These are phyloP conservation scores for Xylariales sp. DNA, from an alignment of 2,329 filamentous ascomycete species.

Conservation along the genomic window DNA sequence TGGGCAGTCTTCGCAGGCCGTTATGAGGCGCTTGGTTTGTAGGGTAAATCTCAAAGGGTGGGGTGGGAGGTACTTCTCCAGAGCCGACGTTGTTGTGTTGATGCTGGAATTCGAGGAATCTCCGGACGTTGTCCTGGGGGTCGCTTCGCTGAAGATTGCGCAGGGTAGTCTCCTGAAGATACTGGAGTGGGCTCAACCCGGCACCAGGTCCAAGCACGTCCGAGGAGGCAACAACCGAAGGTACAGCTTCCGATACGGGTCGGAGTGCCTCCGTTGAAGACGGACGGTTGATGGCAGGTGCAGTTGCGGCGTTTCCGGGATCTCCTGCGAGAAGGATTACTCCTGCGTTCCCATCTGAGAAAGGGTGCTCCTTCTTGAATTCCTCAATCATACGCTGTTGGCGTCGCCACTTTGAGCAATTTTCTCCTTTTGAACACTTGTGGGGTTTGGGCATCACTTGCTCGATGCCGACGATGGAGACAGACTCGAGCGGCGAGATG, in stretches of 20 bases:
- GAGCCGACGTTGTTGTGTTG: constrained; percentile 31
- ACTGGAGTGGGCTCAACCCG: constrained; percentile 56
- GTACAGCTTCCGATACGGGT: constrained; percentile 69
- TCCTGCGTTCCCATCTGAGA: constrained; percentile 55
- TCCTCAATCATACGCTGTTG: constrained; percentile 74
- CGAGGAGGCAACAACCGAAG: constrained; percentile 85
- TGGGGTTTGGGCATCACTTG: constrained; percentile 83
- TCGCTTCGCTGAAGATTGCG: constrained; percentile 67
- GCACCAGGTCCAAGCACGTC: constrained; percentile 75
- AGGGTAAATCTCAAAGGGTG: constrained; percentile 63
- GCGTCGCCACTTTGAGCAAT: constrained; percentile 76
- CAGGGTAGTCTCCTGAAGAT: constrained; percentile 71
- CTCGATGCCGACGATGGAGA: constrained; percentile 90
- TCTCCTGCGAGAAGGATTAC: constrained; percentile 75
- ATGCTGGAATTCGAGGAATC: constrained; percentile 83
- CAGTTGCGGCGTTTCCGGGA: constrained; percentile 70
- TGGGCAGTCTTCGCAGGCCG: constrained; percentile 56
- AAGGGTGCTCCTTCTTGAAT: constrained; percentile 72
- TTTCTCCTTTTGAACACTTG: constrained; percentile 79
- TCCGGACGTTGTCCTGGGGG: constrained; percentile 87
- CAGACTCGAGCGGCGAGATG: constrained; percentile 75
- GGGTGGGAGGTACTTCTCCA: constrained; percentile 61
- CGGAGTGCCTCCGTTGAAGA: constrained; percentile 51
- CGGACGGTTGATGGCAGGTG: constrained; percentile 49
- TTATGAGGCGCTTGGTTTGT: constrained; percentile 42